Evolutionary conservation across 257 asterid genomes (phyloP).

Genomic region (Gardenia jasminoides): DNA sequence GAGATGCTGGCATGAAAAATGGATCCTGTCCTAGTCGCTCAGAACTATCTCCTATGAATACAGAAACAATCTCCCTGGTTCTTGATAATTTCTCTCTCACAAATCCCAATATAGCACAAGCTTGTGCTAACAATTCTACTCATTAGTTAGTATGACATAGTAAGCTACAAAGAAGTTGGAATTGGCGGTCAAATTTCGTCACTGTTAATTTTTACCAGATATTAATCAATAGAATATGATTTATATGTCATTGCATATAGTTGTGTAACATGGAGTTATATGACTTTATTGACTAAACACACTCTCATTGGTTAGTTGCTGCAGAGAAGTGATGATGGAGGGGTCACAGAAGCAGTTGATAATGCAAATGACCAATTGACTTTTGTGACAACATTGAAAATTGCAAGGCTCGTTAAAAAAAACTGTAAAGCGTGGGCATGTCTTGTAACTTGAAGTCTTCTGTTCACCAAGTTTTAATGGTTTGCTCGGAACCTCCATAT

Average conservation of each 20-base stretch:
- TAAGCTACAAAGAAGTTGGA: slow-evolving; percentile 56
- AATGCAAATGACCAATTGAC: slow-evolving; percentile 80
- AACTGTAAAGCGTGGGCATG: too few relatives aligned
- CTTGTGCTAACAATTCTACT: slow-evolving; percentile 78
- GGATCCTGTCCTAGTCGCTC: slow-evolving; percentile 72
- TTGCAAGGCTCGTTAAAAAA: slow-evolving; percentile 73
- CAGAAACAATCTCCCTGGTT: slow-evolving; percentile 55
- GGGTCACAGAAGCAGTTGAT: slow-evolving; percentile 86
- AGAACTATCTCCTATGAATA: slow-evolving; percentile 64
- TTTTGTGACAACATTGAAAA: slow-evolving; percentile 76
- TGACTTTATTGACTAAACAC: slow-evolving; percentile 58
- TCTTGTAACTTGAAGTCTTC: too few relatives aligned
- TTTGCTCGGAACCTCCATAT: too few relatives aligned
- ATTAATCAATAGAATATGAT: not conserved
- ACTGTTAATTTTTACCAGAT: slow-evolving; percentile 86
- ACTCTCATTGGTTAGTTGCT: slow-evolving; percentile 43
- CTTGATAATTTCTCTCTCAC: slow-evolving; percentile 69
- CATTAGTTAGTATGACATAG: slow-evolving; percentile 45
- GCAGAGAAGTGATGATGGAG: slow-evolving; percentile 91
- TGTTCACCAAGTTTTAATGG: too few relatives aligned
- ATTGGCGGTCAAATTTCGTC: slow-evolving; percentile 89
- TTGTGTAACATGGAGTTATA: slow-evolving; percentile 46
- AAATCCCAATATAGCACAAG: slow-evolving; percentile 59
- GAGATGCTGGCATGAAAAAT: slow-evolving; percentile 58
- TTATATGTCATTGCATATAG: not conserved